Evolutionary conservation across 176 grass and related monocot genomes (phyloP), one percentile per base, ranked within the genome.

Genomic region (Typha latifolia): DNA sequence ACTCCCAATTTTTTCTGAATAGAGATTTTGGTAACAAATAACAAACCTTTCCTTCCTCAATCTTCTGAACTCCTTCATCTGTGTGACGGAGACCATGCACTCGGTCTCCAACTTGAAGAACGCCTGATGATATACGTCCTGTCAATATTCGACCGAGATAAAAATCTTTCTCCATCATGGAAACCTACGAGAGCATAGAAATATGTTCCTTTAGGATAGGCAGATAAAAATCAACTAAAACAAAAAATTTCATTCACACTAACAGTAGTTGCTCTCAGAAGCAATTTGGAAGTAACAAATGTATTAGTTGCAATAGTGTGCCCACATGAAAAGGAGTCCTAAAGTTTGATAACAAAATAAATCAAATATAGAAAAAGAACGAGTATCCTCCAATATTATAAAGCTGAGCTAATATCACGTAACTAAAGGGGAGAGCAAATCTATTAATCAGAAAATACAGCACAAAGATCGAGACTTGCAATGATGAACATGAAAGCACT

Each of bases 101-200:
- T 82, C 90, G 92, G 51, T 97, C 94, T 31, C 94, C 94, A 78
- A 92, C 77, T 69, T 70, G 85, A 51, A 97, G 69, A 71, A 71
- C 34, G 70, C 94, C 94, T 55, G 89, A 87, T 51, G 68, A 84
- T 80, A 99, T 85, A 61, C 94, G 90, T 32, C 94, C 94, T 26
- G 89, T 99, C 67, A 99, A 87, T 85, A 99, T 92, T 70, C 94
- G 70, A 59, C 94, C 94, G 68, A 99, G 86, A 82, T 99, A 99
- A 85, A 90, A 99, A 87, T 99, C 94, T 14, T 83, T 82, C 63
- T 99, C 94, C 94, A 99, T 99, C 94, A 99, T 99, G 13, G 94
- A 99, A 71, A 99, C 85, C 94, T 99, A 83, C 73, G 61, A 57
- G 72, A 43, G 27, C 81, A 29, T 47, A 49, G 55, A 66, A 66